Conservation (phyloP, 1,284 basidiomycete species). For the Peniophora sp. region DNA sequence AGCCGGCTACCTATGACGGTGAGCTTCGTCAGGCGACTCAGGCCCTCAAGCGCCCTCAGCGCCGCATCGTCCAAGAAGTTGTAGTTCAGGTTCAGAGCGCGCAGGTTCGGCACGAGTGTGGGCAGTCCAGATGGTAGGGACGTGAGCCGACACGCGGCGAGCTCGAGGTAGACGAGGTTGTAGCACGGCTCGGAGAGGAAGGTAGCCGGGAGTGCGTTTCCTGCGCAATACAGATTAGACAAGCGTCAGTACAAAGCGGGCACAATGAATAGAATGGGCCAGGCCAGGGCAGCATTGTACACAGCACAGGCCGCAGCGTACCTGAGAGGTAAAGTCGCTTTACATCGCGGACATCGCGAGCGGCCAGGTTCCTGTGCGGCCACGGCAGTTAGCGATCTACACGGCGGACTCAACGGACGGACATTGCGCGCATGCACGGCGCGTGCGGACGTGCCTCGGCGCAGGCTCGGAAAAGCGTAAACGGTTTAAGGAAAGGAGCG, state of each 20-base stretch:
- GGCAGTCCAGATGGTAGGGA: constrained; percentile 65
- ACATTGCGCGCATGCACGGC: neutral
- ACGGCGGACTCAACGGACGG: constrained; percentile 2
- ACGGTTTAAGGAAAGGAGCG: too few species aligned
- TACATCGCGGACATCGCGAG: constrained; percentile 77
- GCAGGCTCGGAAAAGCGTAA: neutral
- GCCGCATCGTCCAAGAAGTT: constrained; percentile 72
- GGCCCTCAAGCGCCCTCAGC: constrained; percentile 58
- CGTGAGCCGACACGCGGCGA: constrained; percentile 84
- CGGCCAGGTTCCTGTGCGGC: constrained; percentile 41
- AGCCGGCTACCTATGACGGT: constrained; percentile 82
- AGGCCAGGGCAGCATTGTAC: constrained; percentile 10
- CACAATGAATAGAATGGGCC: constrained; percentile 3
- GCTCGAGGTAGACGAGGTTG: constrained; percentile 88
- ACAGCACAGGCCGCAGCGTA: constrained; percentile 19
- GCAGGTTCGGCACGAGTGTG: constrained; percentile 74
- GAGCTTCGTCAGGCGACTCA: constrained; percentile 72
- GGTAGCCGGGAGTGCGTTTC: constrained; percentile 35
- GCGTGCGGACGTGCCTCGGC: neutral
- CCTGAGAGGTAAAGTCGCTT: constrained; percentile 93
- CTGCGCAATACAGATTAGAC: constrained; percentile 19
- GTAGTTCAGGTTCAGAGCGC: constrained; percentile 92
- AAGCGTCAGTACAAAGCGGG: constrained; percentile 6
- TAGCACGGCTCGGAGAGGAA: constrained; percentile 66
- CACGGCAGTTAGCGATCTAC: neutral